Evolutionary conservation across 257 asterid species (phyloP).

Genomic region (Handroanthus guayacan): DNA sequence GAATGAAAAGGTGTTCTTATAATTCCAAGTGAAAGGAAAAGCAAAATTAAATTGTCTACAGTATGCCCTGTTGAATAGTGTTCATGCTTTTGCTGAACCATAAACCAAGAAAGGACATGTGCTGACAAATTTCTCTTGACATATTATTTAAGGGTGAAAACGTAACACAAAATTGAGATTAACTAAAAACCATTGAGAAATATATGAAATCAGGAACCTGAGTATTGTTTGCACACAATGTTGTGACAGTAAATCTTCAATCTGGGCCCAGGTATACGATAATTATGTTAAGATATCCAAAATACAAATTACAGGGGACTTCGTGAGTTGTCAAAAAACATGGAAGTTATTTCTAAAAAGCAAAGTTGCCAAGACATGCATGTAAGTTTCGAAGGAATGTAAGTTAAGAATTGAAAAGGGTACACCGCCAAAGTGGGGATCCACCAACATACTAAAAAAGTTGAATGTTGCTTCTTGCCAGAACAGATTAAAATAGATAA

Average conservation of each 20-base stretch:
- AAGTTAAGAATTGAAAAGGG: not conserved
- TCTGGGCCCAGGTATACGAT: not conserved
- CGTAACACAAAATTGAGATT: conserved; percentile 9
- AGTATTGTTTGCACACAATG: not conserved
- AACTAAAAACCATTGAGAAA: conserved; percentile 6
- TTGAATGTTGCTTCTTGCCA: not conserved
- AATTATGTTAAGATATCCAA: not conserved
- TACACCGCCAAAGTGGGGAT: not conserved
- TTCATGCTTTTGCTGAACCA: conserved; percentile 6
- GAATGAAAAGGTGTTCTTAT: conserved; percentile 18
- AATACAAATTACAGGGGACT: not conserved
- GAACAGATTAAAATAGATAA: conserved; percentile 2
- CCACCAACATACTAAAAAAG: conserved; percentile 22
- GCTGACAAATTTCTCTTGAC: conserved; percentile 8
- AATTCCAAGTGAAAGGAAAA: not conserved
- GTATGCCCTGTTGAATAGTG: not conserved
- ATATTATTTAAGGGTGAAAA: conserved; percentile 4
- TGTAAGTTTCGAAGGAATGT: conserved; percentile 17
- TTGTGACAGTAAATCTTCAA: not conserved
- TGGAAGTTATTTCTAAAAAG: conserved; percentile 3
- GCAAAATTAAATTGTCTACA: not conserved
- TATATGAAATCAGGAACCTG: not conserved
- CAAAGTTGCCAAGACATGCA: conserved; percentile 12
- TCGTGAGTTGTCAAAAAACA: conserved; percentile 7
- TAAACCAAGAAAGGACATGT: not conserved